Conservation (phyloP, 2,329 filamentous ascomycete genomes). For the Ilyonectria mors-panacis region DNA sequence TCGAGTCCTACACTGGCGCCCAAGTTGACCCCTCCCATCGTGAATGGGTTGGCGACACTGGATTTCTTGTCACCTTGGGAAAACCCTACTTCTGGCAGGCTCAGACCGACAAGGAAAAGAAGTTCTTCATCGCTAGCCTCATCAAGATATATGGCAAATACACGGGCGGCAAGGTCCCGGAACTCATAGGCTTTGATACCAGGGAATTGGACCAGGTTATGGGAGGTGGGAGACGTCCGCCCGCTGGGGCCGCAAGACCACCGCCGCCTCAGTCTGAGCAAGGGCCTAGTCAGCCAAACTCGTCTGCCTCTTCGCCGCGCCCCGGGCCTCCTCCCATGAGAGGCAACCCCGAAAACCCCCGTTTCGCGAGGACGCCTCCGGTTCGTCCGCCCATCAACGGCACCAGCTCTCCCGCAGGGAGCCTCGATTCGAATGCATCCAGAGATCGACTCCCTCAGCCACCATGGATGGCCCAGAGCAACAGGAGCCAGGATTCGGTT, state of each 20-base stretch:
- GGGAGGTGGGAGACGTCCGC: slow-evolving; percentile 66
- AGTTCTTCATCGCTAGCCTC: slow-evolving; percentile 96
- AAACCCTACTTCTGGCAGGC: slow-evolving; percentile 99
- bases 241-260: slow-evolving; percentile 39
- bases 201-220: slow-evolving; percentile 83
- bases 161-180: slow-evolving; percentile 86
- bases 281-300: slow-evolving; percentile 33
- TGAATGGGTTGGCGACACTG: slow-evolving; percentile 86
- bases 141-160: slow-evolving; percentile 98
- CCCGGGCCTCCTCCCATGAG: slow-evolving; percentile 35
- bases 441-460: slow-evolving; percentile 57
- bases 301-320: slow-evolving; percentile 36
- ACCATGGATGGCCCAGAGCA: slow-evolving; percentile 64
- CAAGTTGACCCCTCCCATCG: slow-evolving; percentile 71
- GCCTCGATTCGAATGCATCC: slow-evolving; percentile 64
- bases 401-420: slow-evolving; percentile 64
- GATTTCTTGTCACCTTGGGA: slow-evolving; percentile 89
- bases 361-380: slow-evolving; percentile 49
- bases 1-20: slow-evolving; percentile 84
- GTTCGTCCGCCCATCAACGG: slow-evolving; percentile 58
- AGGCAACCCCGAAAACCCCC: slow-evolving; percentile 45
- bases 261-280: slow-evolving; percentile 49
- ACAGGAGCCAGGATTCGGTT: slow-evolving; percentile 72
- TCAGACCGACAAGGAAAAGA: slow-evolving; percentile 94
- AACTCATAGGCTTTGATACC: slow-evolving; percentile 85